These are phyloP conservation scores for Ustilago vetiveriae DNA, from an alignment of 1,284 basidiomycete genomes.

Conservation along the genomic window DNA sequence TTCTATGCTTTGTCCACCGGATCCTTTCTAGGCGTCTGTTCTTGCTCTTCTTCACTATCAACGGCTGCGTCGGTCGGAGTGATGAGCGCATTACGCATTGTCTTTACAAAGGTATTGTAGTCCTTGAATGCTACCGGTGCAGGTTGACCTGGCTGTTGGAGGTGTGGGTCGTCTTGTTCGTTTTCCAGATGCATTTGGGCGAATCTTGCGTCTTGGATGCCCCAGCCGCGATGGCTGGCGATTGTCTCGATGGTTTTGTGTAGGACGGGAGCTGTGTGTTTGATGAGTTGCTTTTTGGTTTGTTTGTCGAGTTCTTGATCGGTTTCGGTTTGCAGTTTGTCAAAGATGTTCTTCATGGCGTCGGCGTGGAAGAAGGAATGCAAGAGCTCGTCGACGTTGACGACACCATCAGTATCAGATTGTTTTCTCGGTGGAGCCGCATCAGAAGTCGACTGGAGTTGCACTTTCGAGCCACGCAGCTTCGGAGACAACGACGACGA, in stretches of 20 bases:
- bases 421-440: neutral
- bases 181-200: slow-evolving; percentile 11
- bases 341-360: slow-evolving; percentile 12
- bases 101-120: slow-evolving; percentile 44
- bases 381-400: slow-evolving; percentile 35
- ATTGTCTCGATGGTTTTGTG: slow-evolving; percentile 42
- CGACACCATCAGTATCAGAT: slow-evolving; percentile 4
- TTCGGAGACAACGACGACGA: neutral
- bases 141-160: neutral
- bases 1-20: slow-evolving; percentile 11
- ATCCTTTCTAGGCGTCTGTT: slow-evolving; percentile 4
- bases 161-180: neutral
- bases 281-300: slow-evolving; percentile 38
- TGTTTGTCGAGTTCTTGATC: slow-evolving; percentile 8
- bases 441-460: neutral
- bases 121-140: slow-evolving; percentile 19
- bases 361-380: slow-evolving; percentile 37
- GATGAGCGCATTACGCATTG: slow-evolving; percentile 31
- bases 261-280: slow-evolving; percentile 19
- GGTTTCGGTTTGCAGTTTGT: slow-evolving; percentile 7
- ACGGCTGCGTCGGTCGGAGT: slow-evolving; percentile 11
- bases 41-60: slow-evolving; percentile 10
- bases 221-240: slow-evolving; percentile 31
- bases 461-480: neutral
- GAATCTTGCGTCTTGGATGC: slow-evolving; percentile 26